These are phyloP conservation scores for Yamadazyma diospyri DNA, from an alignment of 1,139 yeast species.

Conservation along the genomic window DNA sequence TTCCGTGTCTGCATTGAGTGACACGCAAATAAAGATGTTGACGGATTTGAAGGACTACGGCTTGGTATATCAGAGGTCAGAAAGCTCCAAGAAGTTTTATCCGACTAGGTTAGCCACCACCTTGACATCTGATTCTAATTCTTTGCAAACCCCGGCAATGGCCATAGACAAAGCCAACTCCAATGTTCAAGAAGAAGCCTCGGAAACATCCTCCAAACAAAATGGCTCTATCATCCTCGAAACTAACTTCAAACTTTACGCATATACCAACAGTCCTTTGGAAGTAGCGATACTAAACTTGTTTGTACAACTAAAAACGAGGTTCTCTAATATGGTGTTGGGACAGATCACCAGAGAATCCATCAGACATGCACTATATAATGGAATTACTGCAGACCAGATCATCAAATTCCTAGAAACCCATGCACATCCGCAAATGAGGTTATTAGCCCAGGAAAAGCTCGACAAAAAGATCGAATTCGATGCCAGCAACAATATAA, in stretches of 20 bases:
- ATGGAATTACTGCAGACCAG: constrained; percentile 95
- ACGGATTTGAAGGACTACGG: constrained; percentile 92
- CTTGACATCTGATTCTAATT: constrained; percentile 77
- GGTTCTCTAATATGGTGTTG: constrained; percentile 89
- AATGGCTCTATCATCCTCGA: constrained; percentile 81
- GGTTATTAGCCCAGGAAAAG: constrained; percentile 62
- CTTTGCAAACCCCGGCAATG: constrained; percentile 64
- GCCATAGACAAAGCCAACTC: constrained; percentile 33
- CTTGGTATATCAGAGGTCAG: constrained; percentile 71
- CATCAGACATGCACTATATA: constrained; percentile 73
- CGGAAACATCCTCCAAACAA: constrained; percentile 17
- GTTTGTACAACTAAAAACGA: constrained; percentile 77
- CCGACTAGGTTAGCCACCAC: constrained; percentile 93
- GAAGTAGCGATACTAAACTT: constrained; percentile 90
- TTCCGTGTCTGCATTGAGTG: constrained; percentile 64
- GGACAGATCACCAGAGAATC: constrained; percentile 94
- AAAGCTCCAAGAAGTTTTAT: constrained; percentile 64
- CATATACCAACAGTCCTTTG: constrained; percentile 91
- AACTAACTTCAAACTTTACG: constrained; percentile 88
- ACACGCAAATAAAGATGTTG: constrained; percentile 82
- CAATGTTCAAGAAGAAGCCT: constrained; percentile 8
- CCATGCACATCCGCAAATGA: constrained; percentile 95
- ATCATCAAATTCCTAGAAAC: constrained; percentile 83
- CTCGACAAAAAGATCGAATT: constrained; percentile 64
- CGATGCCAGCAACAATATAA: constrained; percentile 55